A percentile compares a stretch with the other conserved stretches of the same genome.
phyloP scores from a whole-genome alignment of 352 stramenopile species.

The Globisporangium alternatum region DNA sequence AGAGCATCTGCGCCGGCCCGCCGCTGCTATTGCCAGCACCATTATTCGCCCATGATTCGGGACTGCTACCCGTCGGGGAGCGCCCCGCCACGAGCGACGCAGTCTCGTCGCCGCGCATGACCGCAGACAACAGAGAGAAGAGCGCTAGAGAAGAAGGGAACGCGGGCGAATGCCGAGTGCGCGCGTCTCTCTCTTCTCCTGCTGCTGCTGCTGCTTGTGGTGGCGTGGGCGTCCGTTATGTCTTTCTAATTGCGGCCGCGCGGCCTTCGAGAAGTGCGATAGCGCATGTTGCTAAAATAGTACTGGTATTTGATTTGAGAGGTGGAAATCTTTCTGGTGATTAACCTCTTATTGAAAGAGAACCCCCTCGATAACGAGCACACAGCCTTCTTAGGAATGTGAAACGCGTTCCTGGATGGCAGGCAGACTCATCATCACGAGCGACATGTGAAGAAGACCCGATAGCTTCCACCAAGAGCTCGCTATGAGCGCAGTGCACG shows the following conservation, averaged over 20 bases:
- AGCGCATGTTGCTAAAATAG: neutral
- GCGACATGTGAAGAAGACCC: too few species aligned
- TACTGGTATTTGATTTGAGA: neutral
- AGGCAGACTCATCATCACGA: too few species aligned
- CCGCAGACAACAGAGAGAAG: neutral
- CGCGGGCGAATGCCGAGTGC: neutral
- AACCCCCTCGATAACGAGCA: too few species aligned
- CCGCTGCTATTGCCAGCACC: neutral
- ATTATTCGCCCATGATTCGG: neutral
- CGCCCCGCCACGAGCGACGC: slow-evolving; percentile 14
- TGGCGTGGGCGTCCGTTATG: neutral
- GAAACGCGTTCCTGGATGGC: too few species aligned
- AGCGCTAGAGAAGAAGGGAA: neutral
- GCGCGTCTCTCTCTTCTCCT: neutral
- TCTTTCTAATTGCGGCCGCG: slow-evolving; percentile 4
- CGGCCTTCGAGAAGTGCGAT: neutral
- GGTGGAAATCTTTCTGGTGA: neutral
- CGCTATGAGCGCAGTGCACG: too few species aligned
- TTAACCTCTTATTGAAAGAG: too few species aligned
- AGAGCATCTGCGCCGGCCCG: slow-evolving; percentile 6
- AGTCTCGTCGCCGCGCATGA: slow-evolving; percentile 16
- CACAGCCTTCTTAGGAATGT: too few species aligned
- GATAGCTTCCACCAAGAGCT: too few species aligned
- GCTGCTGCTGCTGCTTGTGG: neutral
- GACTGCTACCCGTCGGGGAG: neutral